Evolutionary conservation across 257 asterid genomes (phyloP), one percentile per base, ranked within the genome.

Genomic region (Jaltomata sinuosa): DNA sequence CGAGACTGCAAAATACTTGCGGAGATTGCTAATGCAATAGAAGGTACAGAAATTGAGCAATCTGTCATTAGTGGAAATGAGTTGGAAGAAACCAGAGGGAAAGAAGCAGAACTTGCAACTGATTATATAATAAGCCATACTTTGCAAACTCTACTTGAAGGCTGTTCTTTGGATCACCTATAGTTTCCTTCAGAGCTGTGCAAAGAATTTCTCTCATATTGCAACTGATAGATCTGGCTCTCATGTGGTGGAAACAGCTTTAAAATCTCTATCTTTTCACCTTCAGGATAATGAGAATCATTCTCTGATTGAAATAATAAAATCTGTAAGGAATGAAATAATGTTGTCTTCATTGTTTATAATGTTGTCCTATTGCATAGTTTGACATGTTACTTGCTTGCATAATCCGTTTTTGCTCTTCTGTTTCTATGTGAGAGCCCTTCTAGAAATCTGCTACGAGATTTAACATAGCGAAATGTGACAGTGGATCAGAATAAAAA

Each of bases 121-220:
- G 99, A 96, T 89, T 96, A 96, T 87, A 91, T 93, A 59, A 87
- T 96, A 74, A 94, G 99, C 88, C 99, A 96, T 80, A 96, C 98
- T 18, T 85, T 96, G 92, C 98, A 96, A 88, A 87, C 91, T 84
- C 94, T 96, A 50, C 97, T 96, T 8, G 94, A 95, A 77, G 96
- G 94, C 82, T 94, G 96, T 91, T 92, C 98, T 3, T 78, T 91
- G 79, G 98, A 95, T 72, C 90, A 85, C 64, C 94, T 97, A 98
- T 88, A 85, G 90, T 87, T 95, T 97, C 84, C 90, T 97, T 29
- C 90, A 79, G 52, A 89, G 89, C 85, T 92, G 93, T 84, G 91
- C 94, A 8, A 78, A 88, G 67, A 83, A 84, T n/a, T 94, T 97
- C 87, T 81, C 89, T 50, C 92, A 89, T 19, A 94, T 97, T 82